Conservation (phyloP, 2,329 filamentous ascomycete genomes). For the Periglandula ipomoeae region DNA sequence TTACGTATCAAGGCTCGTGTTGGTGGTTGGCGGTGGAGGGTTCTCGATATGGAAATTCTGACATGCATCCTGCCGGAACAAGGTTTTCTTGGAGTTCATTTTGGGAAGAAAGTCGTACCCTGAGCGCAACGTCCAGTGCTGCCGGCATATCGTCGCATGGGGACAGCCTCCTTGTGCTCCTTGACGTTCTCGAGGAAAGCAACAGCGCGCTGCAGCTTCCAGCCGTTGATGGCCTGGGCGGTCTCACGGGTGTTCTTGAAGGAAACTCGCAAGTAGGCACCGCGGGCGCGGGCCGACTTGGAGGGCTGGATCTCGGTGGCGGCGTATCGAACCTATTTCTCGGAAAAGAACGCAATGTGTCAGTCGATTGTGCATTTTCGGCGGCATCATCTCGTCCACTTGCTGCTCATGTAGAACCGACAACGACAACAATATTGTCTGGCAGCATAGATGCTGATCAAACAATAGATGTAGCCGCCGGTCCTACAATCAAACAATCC, state of each 20-base stretch:
- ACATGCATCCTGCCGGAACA: background rate
- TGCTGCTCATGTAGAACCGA: background rate
- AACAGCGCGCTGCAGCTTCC: conserved; percentile 91
- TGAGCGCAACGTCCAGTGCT: conserved; percentile 93
- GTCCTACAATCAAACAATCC: background rate
- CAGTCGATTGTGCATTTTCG: conserved; percentile 10
- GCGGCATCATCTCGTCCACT: background rate
- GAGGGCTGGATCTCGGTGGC: conserved; percentile 75
- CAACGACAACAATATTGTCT: background rate
- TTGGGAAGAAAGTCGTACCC: conserved; percentile 59
- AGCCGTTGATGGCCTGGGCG: conserved; percentile 98
- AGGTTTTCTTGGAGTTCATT: background rate
- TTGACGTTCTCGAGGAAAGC: conserved; percentile 98
- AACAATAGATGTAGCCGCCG: background rate
- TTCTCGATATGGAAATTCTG: background rate
- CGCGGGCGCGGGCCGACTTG: conserved; percentile 96
- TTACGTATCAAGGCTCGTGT: too few species aligned
- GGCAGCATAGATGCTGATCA: background rate
- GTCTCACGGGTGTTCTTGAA: conserved; percentile 99
- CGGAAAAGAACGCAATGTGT: conserved; percentile 13
- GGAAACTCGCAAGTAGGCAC: conserved; percentile 96
- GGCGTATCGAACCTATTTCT: conserved; percentile 82
- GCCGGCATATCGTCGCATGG: conserved; percentile 96
- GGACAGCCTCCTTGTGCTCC: conserved; percentile 94
- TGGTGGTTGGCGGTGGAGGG: background rate